Percentiles rank a stretch among this genome's conserved stretches.
These are phyloP conservation scores for Cutaneotrichosporon arboriforme DNA, from an alignment of 1,284 basidiomycete genomes.

Conservation along the genomic window DNA sequence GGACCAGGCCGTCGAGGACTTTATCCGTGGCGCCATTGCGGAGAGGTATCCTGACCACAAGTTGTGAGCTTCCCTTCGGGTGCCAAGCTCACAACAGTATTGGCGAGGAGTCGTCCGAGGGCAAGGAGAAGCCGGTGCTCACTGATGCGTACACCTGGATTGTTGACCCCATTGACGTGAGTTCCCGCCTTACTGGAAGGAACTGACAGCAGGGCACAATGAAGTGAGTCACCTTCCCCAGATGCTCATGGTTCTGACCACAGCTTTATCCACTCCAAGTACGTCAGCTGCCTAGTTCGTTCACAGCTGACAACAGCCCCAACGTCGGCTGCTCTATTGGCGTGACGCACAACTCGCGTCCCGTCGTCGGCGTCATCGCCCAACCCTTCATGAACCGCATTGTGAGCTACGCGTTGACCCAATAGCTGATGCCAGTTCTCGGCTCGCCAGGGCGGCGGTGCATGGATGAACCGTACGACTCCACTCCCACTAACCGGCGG, in stretches of 20 bases:
- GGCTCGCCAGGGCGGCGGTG: constrained; percentile 69
- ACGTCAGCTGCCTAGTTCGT: constrained; percentile 8
- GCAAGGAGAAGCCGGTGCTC: constrained; percentile 54
- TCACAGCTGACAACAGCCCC: constrained; percentile 24
- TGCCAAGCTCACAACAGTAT: constrained; percentile 51
- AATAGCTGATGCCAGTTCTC: constrained; percentile 58
- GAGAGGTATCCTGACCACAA: constrained; percentile 68
- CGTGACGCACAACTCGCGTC: constrained; percentile 69
- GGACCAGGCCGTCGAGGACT: constrained; percentile 82
- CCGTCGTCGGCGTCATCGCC: constrained; percentile 80
- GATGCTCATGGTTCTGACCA: constrained; percentile 3
- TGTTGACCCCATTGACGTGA: constrained; percentile 46
- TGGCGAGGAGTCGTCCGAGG: constrained; percentile 79
- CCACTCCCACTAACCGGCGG: constrained; percentile 69
- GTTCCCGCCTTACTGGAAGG: not conserved
- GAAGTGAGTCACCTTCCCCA: constrained; percentile 31
- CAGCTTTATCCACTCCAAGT: constrained; percentile 45
- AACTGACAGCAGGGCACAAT: constrained; percentile 36
- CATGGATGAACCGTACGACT: constrained; percentile 61
- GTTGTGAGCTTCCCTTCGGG: constrained; percentile 50
- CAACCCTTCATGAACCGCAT: constrained; percentile 83
- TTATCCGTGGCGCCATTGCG: constrained; percentile 68
- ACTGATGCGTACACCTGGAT: constrained; percentile 60
- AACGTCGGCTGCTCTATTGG: constrained; percentile 63
- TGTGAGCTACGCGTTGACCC: constrained; percentile 45